phyloP scores from a whole-genome alignment of 2,329 filamentous ascomycete genomes.

The Diaporthe nobilis region DNA sequence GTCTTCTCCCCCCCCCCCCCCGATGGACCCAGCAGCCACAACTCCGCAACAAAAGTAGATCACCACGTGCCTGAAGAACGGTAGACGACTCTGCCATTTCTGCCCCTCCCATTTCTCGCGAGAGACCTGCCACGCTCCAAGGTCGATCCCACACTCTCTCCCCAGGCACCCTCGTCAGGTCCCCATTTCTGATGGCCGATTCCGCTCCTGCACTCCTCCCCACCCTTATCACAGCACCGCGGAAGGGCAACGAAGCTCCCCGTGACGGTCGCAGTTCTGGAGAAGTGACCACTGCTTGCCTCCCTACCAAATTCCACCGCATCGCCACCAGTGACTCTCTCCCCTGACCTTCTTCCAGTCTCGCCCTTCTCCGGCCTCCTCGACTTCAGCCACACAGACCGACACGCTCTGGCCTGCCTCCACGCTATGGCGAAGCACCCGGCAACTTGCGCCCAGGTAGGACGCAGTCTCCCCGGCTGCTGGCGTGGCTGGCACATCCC shows the following conservation, averaged over 20 bases:
- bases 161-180: conserved; percentile 56
- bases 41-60: background rate
- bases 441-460: conserved; percentile 66
- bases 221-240: conserved; percentile 10
- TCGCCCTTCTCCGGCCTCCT: conserved; percentile 58
- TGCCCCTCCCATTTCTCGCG: background rate
- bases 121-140: conserved; percentile 47
- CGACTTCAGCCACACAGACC: conserved; percentile 54
- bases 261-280: conserved; percentile 33
- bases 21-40: background rate
- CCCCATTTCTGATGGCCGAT: conserved; percentile 54
- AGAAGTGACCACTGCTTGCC: background rate
- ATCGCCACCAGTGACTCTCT: background rate
- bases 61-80: background rate
- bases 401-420: conserved; percentile 68
- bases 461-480: conserved; percentile 70
- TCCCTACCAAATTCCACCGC: background rate
- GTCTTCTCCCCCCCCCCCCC: no score
- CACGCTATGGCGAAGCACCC: conserved; percentile 75
- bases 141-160: conserved; percentile 58
- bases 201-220: background rate
- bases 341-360: background rate
- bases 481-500: conserved; percentile 70
- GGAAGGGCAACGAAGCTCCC: background rate
- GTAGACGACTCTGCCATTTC: background rate